These are phyloP conservation scores for Leccinum uliginosum DNA, from an alignment of 768 basidiomycete genomes.

Conservation along the genomic window DNA sequence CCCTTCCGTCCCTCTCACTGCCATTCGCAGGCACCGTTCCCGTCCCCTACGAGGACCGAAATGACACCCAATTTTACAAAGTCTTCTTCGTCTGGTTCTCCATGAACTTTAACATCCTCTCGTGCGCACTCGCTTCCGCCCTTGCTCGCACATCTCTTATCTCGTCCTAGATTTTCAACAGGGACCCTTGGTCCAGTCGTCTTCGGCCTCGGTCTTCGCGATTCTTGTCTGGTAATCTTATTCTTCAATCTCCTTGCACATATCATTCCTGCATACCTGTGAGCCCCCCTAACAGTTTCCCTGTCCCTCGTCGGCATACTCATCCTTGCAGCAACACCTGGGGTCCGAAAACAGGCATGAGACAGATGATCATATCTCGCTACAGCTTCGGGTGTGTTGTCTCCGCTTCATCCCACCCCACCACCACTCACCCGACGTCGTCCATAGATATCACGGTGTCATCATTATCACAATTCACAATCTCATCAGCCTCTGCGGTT, in stretches of 20 bases:
- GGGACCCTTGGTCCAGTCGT: constrained; percentile 64
- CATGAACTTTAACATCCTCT: constrained; percentile 61
- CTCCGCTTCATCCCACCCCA: constrained; percentile 27
- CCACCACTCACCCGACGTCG: background rate
- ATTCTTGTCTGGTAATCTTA: constrained; percentile 60
- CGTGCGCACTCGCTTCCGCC: constrained; percentile 29
- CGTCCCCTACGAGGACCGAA: constrained; percentile 44
- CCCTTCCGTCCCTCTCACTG: background rate
- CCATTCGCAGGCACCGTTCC: constrained; percentile 45
- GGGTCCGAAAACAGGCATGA: constrained; percentile 74
- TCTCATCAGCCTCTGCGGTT: constrained; percentile 56
- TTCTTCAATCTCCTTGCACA: constrained; percentile 65
- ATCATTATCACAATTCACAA: constrained; percentile 52
- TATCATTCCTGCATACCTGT: constrained; percentile 58
- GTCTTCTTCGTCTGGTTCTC: constrained; percentile 74
- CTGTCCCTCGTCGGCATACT: background rate
- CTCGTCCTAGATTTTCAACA: constrained; percentile 50
- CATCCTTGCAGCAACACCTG: constrained; percentile 48
- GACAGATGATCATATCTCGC: constrained; percentile 76
- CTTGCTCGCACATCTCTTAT: background rate
- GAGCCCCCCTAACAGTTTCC: constrained; percentile 22
- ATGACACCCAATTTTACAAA: constrained; percentile 57
- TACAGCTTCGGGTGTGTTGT: constrained; percentile 50
- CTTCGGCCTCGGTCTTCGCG: constrained; percentile 57
- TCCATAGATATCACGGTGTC: constrained; percentile 49